Conservation (phyloP, 108 stramenopile species). For the Schizochytrium sp. region DNA sequence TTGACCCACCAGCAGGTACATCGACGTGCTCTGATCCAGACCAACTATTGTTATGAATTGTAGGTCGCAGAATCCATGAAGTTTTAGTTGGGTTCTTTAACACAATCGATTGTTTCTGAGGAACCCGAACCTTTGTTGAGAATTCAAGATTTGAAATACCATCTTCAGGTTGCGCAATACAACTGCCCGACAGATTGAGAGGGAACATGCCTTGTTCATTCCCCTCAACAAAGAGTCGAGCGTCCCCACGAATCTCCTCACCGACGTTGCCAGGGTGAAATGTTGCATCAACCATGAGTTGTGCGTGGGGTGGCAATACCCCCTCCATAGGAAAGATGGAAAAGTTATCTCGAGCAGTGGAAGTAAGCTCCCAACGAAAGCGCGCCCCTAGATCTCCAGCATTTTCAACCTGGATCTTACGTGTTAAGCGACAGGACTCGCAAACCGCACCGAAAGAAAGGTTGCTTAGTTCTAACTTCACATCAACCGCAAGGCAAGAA, state of each 20-base stretch:
- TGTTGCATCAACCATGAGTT: conserved; percentile 73
- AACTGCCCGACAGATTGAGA: conserved; percentile 70
- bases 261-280: conserved; percentile 69
- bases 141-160: conserved; percentile 70
- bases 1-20: conserved; percentile 73
- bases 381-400: conserved; percentile 73
- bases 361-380: conserved; percentile 71
- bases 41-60: conserved; percentile 68
- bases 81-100: conserved; percentile 75
- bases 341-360: conserved; percentile 64
- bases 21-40: conserved; percentile 67
- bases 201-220: conserved; percentile 7
- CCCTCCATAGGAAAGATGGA: conserved; percentile 71
- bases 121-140: conserved; percentile 66
- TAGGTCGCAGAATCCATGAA: conserved; percentile 68
- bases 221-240: conserved; percentile 13
- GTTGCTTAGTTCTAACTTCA: conserved; percentile 72
- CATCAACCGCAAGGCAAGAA: conserved; percentile 74
- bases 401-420: conserved; percentile 73
- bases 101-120: conserved; percentile 56
- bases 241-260: conserved; percentile 70
- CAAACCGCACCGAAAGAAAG: conserved; percentile 76
- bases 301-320: conserved; percentile 67
- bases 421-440: conserved; percentile 66
- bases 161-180: conserved; percentile 75